Base-by-base conservation (phyloP, 495 filamentous ascomycete species). In the Talaromyces adpressus region DNA sequence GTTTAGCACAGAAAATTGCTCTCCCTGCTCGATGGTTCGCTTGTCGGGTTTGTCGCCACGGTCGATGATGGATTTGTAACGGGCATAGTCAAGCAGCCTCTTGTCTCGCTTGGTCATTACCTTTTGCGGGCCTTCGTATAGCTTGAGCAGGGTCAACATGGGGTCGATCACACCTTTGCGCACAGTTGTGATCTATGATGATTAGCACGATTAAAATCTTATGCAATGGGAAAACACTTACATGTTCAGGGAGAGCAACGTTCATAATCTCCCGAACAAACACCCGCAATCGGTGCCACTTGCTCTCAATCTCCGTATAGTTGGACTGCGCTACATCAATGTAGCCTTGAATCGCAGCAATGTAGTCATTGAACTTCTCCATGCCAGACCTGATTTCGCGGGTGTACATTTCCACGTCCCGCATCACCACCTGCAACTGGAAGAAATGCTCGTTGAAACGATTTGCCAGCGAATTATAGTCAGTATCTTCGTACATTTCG, bases 31-130 rank as follows among this genome's bases (percentile, higher is more conserved):
- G 1, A 81, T 77, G 0, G 91, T 88, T 68, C 92, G 93, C 70
- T 89, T 89, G 69, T 96, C 92, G 8, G 88, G 80, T 59, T 88
- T 90, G 68, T 94, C 91, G 32, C 89, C 89, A 47, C 87, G 82
- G 39, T 91, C 91, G 69, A 87, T 89, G 52, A 88, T 78, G 22
- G 86, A 81, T 69, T 89, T 92, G 69, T 86, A 92, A 64, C 88
- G 89, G 61, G 91, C 90, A 72, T 92, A 97, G 70, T 97, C 93
- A 39, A 91, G 76, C 5, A 95, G 83, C 32, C 91, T 88, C 76
- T 97, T 97, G 61, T 91, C 87, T 11, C 94, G 88, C 74, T 97
- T 96, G 66, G 88, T 87, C 86, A 97, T 96, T 5, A 95, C 84
- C 56, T 89, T 85, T 45, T 89, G 87, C 2, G 93, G 91, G 7